Conservation (phyloP, 345 rosid genomes). For the Boechera stricta region DNA sequence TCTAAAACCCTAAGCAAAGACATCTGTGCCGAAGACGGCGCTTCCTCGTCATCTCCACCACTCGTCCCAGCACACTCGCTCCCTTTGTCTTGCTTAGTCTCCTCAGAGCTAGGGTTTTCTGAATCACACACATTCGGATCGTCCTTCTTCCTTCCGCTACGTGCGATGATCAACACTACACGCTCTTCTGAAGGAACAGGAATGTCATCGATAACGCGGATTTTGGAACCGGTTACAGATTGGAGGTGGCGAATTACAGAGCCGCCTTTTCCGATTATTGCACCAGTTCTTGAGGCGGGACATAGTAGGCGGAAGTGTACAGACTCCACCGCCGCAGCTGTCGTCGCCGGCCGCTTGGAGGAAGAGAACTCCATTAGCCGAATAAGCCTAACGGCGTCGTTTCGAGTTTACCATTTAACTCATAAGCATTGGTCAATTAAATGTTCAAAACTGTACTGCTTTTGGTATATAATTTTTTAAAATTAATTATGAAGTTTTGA, state of each 20-base stretch:
- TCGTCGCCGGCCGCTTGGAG: constrained; percentile 44
- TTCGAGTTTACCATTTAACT: neutral
- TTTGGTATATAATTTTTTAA: no score
- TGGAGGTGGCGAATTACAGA: constrained; percentile 54
- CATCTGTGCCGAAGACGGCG: constrained; percentile 55
- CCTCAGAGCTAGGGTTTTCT: constrained; percentile 33
- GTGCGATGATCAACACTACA: constrained; percentile 48
- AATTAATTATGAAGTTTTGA: no score
- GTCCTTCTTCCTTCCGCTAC: constrained; percentile 31
- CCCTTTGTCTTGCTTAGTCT: constrained; percentile 32
- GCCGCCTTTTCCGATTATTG: constrained; percentile 53
- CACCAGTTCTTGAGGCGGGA: constrained; percentile 49
- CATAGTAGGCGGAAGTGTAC: constrained; percentile 52
- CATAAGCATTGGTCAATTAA: neutral
- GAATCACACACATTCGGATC: constrained; percentile 14
- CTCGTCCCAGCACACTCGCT: constrained; percentile 27
- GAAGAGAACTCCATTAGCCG: constrained; percentile 36
- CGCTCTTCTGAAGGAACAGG: constrained; percentile 53
- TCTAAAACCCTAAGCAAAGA: constrained; percentile 70
- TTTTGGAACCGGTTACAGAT: constrained; percentile 50
- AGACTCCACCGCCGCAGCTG: constrained; percentile 26
- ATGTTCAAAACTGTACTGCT: no score
- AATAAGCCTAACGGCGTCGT: constrained; percentile 33
- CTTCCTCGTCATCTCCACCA: constrained; percentile 37
- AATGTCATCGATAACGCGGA: constrained; percentile 55